Evolutionary conservation across 768 basidiomycete genomes (phyloP), one percentile per base, ranked within the genome.

Genomic region (Leccinum subtestaceum): DNA sequence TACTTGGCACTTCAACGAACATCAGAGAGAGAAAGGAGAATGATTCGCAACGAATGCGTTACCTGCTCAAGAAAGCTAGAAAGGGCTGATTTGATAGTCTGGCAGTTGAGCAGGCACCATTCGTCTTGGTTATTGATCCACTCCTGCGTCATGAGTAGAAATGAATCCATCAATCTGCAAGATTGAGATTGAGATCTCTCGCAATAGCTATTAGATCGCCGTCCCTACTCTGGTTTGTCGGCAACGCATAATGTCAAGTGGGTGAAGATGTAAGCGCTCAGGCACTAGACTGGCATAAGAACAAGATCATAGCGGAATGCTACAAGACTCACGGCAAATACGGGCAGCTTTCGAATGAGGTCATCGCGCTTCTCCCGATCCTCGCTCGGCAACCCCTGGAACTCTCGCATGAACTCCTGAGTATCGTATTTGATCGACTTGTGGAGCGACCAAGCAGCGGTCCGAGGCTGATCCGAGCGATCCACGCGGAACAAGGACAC

Each of bases 91-190:
- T 67, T 66, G 12, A 72, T 62, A 11, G 47, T 46, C 10, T 57
- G 60, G 23, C 69, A 65, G 52, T 72, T 59, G 46, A 64, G 19
- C 1, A 71, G 45, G 47, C 70, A 72, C 70, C 70, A 71, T 36
- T 61, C 62, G 6, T 65, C 65, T 19, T 51, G 43, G 31, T 53
- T 59, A 23, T 63, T 43, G 31, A 55, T 60, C 70, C 70, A 72
- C 17, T 64, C 64, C 29, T 57, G 58, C 36, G 60, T 57, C 59
- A 43, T 49, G 27, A 34, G 36, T 15, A 62, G 51, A 27, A 71
- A 63, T 25, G 60, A 58, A 31, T 62, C 55, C 4, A 63, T 36
- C 58, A 67, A 47, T 36, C 70, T 72, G 60, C 4, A n/a, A 19
- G 9, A n/a, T 1, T 6, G 17, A 47, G 29, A 50, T 45, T 56